Evolutionary conservation across 345 rosid species (phyloP).

Genomic region (Salix udensis): DNA sequence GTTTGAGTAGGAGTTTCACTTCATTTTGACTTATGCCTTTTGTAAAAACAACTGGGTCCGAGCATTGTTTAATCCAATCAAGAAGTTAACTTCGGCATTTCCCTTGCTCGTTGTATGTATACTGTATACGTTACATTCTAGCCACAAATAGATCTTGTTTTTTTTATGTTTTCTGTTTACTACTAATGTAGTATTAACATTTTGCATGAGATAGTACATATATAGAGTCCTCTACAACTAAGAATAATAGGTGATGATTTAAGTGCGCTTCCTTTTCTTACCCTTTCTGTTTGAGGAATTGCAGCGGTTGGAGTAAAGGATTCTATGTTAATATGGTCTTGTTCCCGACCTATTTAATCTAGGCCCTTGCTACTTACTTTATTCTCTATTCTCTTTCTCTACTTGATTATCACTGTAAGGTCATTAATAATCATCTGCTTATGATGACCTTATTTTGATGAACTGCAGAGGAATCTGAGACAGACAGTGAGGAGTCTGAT

Average conservation of each 20-base stretch:
- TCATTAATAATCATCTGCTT: neutral
- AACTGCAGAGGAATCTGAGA: conserved; percentile 65
- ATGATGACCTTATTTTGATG: conserved; percentile 7
- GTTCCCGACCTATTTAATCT: neutral
- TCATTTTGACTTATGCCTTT: neutral
- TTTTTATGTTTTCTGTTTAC: neutral
- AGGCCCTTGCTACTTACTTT: neutral
- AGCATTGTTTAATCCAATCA: neutral
- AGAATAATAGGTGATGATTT: neutral
- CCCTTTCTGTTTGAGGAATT: neutral
- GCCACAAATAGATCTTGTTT: neutral
- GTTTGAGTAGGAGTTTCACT: neutral
- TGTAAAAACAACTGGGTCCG: neutral
- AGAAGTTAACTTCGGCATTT: neutral
- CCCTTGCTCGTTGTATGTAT: neutral
- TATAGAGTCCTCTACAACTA: neutral
- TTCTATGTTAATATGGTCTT: neutral
- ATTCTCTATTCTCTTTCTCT: neutral
- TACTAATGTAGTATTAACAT: neutral
- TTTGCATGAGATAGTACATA: neutral
- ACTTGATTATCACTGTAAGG: neutral
- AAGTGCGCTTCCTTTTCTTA: neutral
- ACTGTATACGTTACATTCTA: neutral
- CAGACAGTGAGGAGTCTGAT: conserved; percentile 77
- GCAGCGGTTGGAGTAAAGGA: neutral